Evolutionary conservation across 495 filamentous ascomycete species (phyloP).

Genomic region (Amphirosellinia nigrospora): DNA sequence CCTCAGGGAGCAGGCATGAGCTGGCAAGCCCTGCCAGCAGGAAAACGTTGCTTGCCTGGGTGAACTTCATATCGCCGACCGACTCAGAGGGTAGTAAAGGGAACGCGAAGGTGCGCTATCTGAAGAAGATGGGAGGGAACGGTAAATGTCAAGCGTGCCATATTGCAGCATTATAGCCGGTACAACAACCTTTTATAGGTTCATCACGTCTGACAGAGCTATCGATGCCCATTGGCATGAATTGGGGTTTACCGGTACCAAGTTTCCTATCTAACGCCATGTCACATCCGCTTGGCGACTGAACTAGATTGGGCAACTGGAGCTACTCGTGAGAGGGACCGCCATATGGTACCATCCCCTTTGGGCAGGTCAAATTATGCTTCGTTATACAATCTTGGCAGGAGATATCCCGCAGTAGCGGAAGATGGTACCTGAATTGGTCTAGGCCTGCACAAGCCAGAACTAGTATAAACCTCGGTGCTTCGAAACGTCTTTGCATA

Average conservation of each 20-base stretch:
- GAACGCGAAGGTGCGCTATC: neutral
- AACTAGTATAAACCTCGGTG: neutral
- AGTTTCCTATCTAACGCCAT: neutral
- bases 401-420: slow-evolving; percentile 6
- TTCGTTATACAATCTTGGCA: slow-evolving; percentile 14
- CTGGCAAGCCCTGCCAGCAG: slow-evolving; percentile 23
- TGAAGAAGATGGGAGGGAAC: neutral
- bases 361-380: slow-evolving; percentile 15
- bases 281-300: slow-evolving; percentile 1
- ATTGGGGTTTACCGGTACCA: neutral
- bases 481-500: neutral
- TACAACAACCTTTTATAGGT: neutral
- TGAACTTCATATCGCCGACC: slow-evolving; percentile 20
- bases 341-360: slow-evolving; percentile 11
- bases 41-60: slow-evolving; percentile 16
- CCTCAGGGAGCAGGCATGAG: slow-evolving; percentile 28
- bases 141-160: neutral
- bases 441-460: neutral
- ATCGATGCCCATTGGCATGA: neutral
- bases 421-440: slow-evolving; percentile 8
- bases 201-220: neutral
- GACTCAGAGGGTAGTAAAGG: neutral
- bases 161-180: neutral
- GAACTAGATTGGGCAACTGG: slow-evolving; percentile 21
- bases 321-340: neutral